Conservation (phyloP, 2,329 filamentous ascomycete species). For the Annulohypoxylon truncatum region DNA sequence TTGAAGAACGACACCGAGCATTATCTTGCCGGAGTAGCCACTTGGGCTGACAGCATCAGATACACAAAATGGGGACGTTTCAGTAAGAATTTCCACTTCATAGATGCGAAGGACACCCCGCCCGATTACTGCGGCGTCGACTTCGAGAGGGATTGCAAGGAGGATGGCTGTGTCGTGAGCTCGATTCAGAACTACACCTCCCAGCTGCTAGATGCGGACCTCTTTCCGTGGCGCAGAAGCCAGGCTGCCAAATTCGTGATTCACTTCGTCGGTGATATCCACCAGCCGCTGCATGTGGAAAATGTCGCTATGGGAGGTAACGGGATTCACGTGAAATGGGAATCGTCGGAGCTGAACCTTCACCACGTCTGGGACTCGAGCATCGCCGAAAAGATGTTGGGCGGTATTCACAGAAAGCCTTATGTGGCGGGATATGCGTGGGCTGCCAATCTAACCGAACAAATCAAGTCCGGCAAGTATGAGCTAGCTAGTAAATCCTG, state of each 20-base stretch:
- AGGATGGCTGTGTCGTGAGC: slow-evolving; percentile 70
- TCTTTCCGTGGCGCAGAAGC: slow-evolving; percentile 60
- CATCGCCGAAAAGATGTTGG: slow-evolving; percentile 73
- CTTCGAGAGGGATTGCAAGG: slow-evolving; percentile 71
- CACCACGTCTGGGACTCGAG: slow-evolving; percentile 80
- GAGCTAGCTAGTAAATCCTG: slow-evolving; percentile 62
- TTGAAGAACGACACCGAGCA: slow-evolving; percentile 65
- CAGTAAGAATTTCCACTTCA: slow-evolving; percentile 74
- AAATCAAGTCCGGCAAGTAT: slow-evolving; percentile 69
- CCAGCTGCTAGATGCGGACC: slow-evolving; percentile 60
- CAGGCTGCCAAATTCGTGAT: slow-evolving; percentile 75
- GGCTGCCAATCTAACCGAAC: slow-evolving; percentile 65
- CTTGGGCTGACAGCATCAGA: slow-evolving; percentile 74
- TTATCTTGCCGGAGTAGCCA: slow-evolving; percentile 72
- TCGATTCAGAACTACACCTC: slow-evolving; percentile 71
- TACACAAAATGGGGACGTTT: slow-evolving; percentile 73
- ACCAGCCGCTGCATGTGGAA: slow-evolving; percentile 76
- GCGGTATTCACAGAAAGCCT: slow-evolving; percentile 62
- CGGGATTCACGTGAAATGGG: slow-evolving; percentile 72
- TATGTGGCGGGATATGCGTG: slow-evolving; percentile 65
- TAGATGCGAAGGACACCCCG: slow-evolving; percentile 74
- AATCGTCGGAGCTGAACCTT: slow-evolving; percentile 69
- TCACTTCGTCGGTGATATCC: slow-evolving; percentile 77
- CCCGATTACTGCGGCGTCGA: slow-evolving; percentile 69
- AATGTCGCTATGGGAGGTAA: slow-evolving; percentile 75